These are phyloP conservation scores for Xylaria grammica DNA, from an alignment of 495 filamentous ascomycete genomes.

Conservation along the genomic window DNA sequence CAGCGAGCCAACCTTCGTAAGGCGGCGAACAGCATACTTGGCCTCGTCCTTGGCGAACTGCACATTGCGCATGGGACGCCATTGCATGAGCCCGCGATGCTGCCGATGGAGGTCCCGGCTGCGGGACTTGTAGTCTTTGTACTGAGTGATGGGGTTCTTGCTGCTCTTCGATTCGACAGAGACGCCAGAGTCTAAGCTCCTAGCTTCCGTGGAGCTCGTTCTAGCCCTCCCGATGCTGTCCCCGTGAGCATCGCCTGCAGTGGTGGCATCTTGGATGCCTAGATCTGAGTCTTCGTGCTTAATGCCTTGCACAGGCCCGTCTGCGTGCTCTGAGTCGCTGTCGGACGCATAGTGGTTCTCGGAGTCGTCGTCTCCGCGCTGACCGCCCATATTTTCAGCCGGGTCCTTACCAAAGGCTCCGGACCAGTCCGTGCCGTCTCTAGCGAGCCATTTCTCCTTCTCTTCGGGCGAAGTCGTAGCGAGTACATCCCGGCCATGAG, in stretches of 20 bases:
- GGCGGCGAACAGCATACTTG: slow-evolving; percentile 62
- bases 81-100: slow-evolving; percentile 77
- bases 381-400: slow-evolving; percentile 44
- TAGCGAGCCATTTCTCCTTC: slow-evolving; percentile 75
- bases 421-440: slow-evolving; percentile 84
- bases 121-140: slow-evolving; percentile 58
- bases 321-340: slow-evolving; percentile 53
- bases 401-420: slow-evolving; percentile 81
- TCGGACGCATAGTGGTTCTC: slow-evolving; percentile 45
- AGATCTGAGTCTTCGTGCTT: slow-evolving; percentile 44
- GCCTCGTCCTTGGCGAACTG: slow-evolving; percentile 76
- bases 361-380: slow-evolving; percentile 48
- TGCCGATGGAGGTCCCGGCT: slow-evolving; percentile 66
- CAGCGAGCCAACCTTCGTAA: slow-evolving; percentile 59
- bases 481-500: slow-evolving; percentile 78
- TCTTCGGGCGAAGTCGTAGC: slow-evolving; percentile 71
- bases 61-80: slow-evolving; percentile 72
- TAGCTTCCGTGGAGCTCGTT: slow-evolving; percentile 23
- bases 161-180: slow-evolving; percentile 35
- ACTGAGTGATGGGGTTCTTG: slow-evolving; percentile 52
- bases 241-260: slow-evolving; percentile 11
- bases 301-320: slow-evolving; percentile 33
- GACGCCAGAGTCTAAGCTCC: slow-evolving; percentile 18
- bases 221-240: slow-evolving; percentile 29
- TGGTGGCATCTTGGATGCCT: slow-evolving; percentile 51